Percentiles rank a stretch among this genome's conserved stretches.
Evolutionary conservation across 2,329 filamentous ascomycete species (phyloP).

Genomic region (Exophiala viscosa): DNA sequence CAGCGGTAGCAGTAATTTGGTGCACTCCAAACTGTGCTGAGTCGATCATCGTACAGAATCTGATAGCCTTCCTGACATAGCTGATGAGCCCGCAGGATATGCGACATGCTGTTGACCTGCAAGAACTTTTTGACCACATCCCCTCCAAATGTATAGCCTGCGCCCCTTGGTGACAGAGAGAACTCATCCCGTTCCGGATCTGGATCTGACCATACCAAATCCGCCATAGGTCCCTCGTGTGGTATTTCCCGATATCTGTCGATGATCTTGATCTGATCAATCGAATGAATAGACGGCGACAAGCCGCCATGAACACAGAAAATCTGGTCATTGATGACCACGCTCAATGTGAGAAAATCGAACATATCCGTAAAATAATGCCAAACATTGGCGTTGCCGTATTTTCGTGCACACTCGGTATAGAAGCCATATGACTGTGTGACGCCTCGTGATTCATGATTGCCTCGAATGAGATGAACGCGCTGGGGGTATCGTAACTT

Average conservation of each 20-base stretch:
- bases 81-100: constrained; percentile 96
- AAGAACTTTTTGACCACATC: constrained; percentile 98
- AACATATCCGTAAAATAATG: constrained; percentile 99
- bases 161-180: constrained; percentile 84
- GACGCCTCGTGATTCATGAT: constrained; percentile 95
- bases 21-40: constrained; percentile 97
- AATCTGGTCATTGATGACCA: constrained; percentile 98
- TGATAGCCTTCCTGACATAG: constrained; percentile 98
- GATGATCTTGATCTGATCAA: constrained; percentile 99
- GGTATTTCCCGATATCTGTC: constrained; percentile 98
- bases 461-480: constrained; percentile 93
- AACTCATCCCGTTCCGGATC: constrained; percentile 98
- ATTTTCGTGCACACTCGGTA: constrained; percentile 95
- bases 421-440: constrained; percentile 99
- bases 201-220: constrained; percentile 96
- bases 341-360: constrained; percentile 92
- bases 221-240: constrained; percentile 98
- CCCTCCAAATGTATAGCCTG: constrained; percentile 94
- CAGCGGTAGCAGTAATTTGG: constrained; percentile 95
- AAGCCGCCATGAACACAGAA: constrained; percentile 96
- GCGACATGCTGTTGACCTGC: constrained; percentile 94
- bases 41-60: constrained; percentile 86
- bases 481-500: constrained; percentile 95
- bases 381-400: constrained; percentile 98
- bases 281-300: constrained; percentile 89